These are phyloP conservation scores for Pythium coloratum DNA, from an alignment of 352 stramenopile genomes.

Conservation along the genomic window DNA sequence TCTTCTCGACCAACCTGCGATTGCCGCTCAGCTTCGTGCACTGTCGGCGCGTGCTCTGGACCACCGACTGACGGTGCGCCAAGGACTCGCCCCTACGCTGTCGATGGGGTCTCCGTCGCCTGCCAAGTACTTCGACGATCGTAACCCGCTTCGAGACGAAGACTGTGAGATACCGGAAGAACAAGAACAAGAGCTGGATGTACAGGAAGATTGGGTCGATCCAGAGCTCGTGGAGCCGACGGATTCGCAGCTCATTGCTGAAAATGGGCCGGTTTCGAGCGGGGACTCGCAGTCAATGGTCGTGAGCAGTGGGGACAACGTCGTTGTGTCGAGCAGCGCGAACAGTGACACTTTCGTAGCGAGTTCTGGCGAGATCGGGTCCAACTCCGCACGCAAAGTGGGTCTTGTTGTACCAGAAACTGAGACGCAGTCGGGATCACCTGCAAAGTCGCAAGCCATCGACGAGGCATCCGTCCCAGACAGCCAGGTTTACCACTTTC, in stretches of 20 bases:
- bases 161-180: slow-evolving; percentile 65
- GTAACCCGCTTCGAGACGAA: slow-evolving; percentile 49
- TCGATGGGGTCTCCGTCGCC: background rate
- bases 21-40: slow-evolving; percentile 32
- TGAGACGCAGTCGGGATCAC: slow-evolving; percentile 1
- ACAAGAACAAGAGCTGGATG: slow-evolving; percentile 51
- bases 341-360: slow-evolving; percentile 18
- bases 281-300: slow-evolving; percentile 8
- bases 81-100: slow-evolving; percentile 32
- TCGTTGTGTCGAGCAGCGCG: slow-evolving; percentile 2
- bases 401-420: slow-evolving; percentile 13
- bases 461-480: slow-evolving; percentile 21
- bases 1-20: slow-evolving; percentile 31
- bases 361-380: background rate
- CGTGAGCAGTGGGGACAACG: slow-evolving; percentile 2
- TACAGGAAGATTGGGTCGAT: slow-evolving; percentile 53
- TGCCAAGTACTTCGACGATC: slow-evolving; percentile 36
- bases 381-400: background rate
- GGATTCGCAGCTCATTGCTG: slow-evolving; percentile 71
- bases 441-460: background rate
- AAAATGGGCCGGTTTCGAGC: slow-evolving; percentile 45
- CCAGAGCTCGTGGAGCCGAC: slow-evolving; percentile 26
- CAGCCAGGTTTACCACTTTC: slow-evolving; percentile 43
- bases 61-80: slow-evolving; percentile 45
- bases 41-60: slow-evolving; percentile 36